Evolutionary conservation across 495 filamentous ascomycete species (phyloP).

Genomic region (Evernia prunastri): DNA sequence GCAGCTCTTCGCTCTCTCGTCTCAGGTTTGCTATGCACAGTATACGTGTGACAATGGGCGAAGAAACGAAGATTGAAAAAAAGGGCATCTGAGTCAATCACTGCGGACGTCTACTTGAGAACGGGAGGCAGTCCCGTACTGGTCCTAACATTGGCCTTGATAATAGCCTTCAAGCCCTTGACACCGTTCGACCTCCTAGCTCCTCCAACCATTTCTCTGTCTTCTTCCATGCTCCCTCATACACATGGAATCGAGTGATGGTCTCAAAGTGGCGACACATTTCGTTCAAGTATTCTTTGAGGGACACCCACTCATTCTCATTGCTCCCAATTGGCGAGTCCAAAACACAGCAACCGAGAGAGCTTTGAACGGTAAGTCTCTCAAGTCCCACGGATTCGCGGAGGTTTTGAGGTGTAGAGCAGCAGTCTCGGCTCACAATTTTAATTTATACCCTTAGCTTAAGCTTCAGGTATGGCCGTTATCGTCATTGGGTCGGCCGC

Average conservation of each 20-base stretch:
- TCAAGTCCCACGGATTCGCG: neutral
- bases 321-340: neutral
- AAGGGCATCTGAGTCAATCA: too few species aligned
- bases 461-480: neutral
- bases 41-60: too few species aligned
- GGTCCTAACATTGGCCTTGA: too few species aligned
- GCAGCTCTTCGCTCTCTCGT: too few species aligned
- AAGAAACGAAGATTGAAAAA: too few species aligned
- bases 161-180: neutral
- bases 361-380: neutral
- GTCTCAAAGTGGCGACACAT: neutral
- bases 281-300: neutral
- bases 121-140: too few species aligned
- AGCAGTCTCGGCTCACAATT: neutral
- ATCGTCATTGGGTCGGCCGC: neutral
- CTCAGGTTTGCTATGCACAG: too few species aligned
- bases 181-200: neutral
- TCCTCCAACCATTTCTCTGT: neutral
- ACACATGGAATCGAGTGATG: neutral
- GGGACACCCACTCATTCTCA: neutral
- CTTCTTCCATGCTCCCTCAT: neutral
- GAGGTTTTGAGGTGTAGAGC: neutral
- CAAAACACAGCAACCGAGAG: neutral
- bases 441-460: neutral
- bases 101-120: too few species aligned